phyloP scores from a whole-genome alignment of 108 stramenopile genomes.

The Skeletonema marinoi region DNA sequence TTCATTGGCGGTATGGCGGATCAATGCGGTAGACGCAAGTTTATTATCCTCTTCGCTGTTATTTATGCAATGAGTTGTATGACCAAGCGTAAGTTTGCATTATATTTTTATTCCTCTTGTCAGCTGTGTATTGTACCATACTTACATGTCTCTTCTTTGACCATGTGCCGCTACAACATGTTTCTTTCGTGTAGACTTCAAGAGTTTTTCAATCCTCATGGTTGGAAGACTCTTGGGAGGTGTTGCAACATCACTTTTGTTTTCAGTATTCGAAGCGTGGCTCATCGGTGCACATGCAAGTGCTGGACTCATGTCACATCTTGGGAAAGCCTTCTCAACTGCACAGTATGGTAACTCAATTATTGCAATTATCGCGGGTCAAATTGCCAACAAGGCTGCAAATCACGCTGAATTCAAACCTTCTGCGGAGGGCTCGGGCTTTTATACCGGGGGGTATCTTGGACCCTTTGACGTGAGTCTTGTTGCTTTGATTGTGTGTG shows the following conservation, averaged over 20 bases:
- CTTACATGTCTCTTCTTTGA: not conserved
- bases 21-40: slow-evolving; percentile 74
- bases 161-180: not conserved
- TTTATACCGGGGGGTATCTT: slow-evolving; percentile 84
- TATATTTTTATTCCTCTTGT: not conserved
- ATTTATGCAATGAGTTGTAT: slow-evolving; percentile 85
- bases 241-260: slow-evolving; percentile 87
- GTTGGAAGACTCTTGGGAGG: slow-evolving; percentile 92
- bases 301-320: slow-evolving; percentile 64
- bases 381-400: slow-evolving; percentile 86
- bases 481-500: slow-evolving; percentile 72
- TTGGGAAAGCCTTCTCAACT: slow-evolving; percentile 85
- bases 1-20: slow-evolving; percentile 82
- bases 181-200: slow-evolving; percentile 48
- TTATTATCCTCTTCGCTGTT: slow-evolving; percentile 89
- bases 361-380: slow-evolving; percentile 93
- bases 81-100: slow-evolving; percentile 75
- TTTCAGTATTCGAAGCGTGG: slow-evolving; percentile 96
- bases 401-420: slow-evolving; percentile 41
- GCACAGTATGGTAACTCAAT: slow-evolving; percentile 92
- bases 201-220: slow-evolving; percentile 83
- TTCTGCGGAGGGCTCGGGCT: slow-evolving; percentile 34
- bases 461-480: slow-evolving; percentile 95
- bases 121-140: not conserved
- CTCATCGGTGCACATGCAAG: slow-evolving; percentile 85